Evolutionary conservation across 148 eudicot species (phyloP), one percentile per base, ranked within the genome.

Genomic region (Simmondsia chinensis): DNA sequence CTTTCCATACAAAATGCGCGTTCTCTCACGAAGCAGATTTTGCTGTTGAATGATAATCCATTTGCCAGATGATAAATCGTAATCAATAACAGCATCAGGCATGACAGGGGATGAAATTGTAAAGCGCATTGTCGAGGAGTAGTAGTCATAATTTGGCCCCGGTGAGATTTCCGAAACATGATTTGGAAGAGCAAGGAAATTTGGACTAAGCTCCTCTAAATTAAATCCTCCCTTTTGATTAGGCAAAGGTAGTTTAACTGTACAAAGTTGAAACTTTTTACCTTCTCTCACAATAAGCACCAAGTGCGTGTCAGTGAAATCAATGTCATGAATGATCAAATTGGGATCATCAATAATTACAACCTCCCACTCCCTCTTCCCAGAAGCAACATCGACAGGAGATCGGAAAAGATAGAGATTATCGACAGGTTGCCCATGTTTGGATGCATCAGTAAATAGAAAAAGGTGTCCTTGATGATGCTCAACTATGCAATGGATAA

Each of bases 11-110:
- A 89, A 52, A 57, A 89, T 57, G 14, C 76, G 58, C 10, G 84
- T 84, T 62, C 97, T 71, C 55, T 84, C 93, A 40, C 71, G 71
- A 56, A 84, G 85, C 70, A 89, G 34, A 62, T 89, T 84, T 56
- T 84, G 87, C 63, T 89, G 97, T 64, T 89, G 97, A 56, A 89
- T 70, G 29, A 84, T 84, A 51, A 61, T 77, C 95, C 97, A 89
- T 33, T 72, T 81, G 37, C 82, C 85, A 43, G 54, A 78, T 49
- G 74, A 56, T 45, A 89, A 74, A 48, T 84, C 80, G 70, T 84
- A 89, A 55, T 89, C 93, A 33, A 84, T 85, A 26, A 85, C 74
- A 10, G 97, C 97, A 75, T 81, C 95, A 49, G 93, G 97, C 97
- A 89, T 89, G 93, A 89, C 76, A 5, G 93, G 97, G 16, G 97